phyloP scores from a whole-genome alignment of 257 asterid species.

The Solanum lycopersicoides region DNA sequence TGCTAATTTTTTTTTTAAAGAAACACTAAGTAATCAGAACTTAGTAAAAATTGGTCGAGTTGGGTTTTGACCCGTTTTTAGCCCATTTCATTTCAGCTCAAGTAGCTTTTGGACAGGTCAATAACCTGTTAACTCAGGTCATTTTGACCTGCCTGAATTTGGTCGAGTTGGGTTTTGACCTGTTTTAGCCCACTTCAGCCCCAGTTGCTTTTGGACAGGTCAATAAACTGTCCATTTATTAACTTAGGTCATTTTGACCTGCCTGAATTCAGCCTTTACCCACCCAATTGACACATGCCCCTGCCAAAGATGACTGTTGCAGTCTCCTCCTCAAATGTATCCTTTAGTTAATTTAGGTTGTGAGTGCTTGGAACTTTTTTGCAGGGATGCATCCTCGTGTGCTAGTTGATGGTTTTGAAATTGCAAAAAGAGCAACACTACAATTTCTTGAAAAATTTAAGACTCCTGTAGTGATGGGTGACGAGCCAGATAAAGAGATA shows the following conservation, averaged over 20 bases:
- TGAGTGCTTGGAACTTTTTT: not conserved
- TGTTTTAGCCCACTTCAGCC: not conserved
- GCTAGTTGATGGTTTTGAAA: slow-evolving; percentile 92
- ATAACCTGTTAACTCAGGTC: not conserved
- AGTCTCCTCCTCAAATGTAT: not conserved
- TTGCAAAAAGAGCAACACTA: slow-evolving; percentile 87
- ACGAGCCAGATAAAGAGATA: slow-evolving; percentile 91
- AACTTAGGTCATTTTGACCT: not conserved
- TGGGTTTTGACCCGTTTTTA: not conserved
- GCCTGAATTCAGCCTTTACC: not conserved
- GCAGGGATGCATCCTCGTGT: slow-evolving; percentile 99
- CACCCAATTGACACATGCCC: not conserved
- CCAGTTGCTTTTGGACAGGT: not conserved
- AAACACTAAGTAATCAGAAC: not conserved
- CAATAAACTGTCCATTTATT: not conserved
- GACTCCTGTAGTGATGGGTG: slow-evolving; percentile 91
- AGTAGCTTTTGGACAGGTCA: not conserved
- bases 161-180: not conserved
- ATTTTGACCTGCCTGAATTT: not conserved
- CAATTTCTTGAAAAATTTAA: slow-evolving; percentile 87
- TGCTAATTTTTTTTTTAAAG: not conserved
- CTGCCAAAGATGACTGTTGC: not conserved
- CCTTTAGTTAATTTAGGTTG: not conserved
- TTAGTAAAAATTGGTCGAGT: not conserved
- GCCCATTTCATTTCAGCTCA: not conserved